phyloP scores from a whole-genome alignment of 495 filamentous ascomycete genomes.

The Recurvomyces mirabilis region DNA sequence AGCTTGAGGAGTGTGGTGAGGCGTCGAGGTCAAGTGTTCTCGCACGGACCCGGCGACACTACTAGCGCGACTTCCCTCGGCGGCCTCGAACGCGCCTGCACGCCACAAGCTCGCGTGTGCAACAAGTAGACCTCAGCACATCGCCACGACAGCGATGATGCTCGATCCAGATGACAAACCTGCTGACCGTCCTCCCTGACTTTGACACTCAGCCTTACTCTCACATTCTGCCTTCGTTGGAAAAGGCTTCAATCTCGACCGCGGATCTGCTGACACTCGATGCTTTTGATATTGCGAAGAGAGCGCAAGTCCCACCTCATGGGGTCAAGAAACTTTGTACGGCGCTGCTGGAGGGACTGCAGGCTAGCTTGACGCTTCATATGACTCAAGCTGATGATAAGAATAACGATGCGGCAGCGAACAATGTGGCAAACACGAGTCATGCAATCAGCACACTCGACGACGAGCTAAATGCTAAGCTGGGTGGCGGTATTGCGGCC shows the following conservation, averaged over 20 bases:
- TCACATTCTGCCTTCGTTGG: conserved; percentile 67
- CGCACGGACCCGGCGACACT: too few relatives aligned
- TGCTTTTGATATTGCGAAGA: conserved; percentile 70
- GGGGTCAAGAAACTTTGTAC: conserved; percentile 61
- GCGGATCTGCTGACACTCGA: conserved; percentile 82
- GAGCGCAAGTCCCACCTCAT: conserved; percentile 68
- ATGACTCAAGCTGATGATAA: too few relatives aligned
- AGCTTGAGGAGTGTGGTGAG: too few relatives aligned
- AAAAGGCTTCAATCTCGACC: conserved; percentile 60
- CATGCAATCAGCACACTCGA: conserved; percentile 71
- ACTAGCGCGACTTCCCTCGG: too few relatives aligned
- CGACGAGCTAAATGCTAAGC: conserved; percentile 54
- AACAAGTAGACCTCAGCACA: too few relatives aligned
- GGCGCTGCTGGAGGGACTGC: conserved; percentile 54
- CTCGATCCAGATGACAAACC: conserved; percentile 63
- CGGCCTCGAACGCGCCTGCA: too few relatives aligned
- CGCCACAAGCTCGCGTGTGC: too few relatives aligned
- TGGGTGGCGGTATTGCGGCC: conserved; percentile 76
- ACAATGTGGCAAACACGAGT: background rate
- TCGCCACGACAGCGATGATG: conserved; percentile 12
- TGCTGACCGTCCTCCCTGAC: conserved; percentile 66
- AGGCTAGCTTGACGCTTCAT: conserved; percentile 23
- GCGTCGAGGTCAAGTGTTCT: too few relatives aligned
- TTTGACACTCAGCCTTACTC: conserved; percentile 59
- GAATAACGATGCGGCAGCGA: conserved; percentile 17